Conservation (phyloP, 2,329 filamentous ascomycete genomes). For the Colletotrichum noveboracense region DNA sequence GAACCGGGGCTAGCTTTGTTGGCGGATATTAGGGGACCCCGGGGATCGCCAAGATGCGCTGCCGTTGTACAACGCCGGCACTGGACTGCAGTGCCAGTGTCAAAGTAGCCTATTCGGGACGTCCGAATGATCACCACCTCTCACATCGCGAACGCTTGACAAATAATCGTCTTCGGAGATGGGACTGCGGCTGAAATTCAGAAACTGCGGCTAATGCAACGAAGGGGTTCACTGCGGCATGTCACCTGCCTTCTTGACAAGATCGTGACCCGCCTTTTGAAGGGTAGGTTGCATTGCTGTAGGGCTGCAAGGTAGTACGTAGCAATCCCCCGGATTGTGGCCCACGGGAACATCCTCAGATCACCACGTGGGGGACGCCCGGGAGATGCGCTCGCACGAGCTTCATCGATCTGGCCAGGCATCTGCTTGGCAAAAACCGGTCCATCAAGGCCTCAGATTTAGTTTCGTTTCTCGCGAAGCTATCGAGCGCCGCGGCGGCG, state of each 20-base stretch:
- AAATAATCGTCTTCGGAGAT: background rate
- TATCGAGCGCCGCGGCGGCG: background rate
- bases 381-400: background rate
- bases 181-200: background rate
- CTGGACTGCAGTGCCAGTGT: background rate
- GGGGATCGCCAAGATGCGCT: background rate
- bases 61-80: background rate
- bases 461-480: background rate
- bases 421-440: background rate
- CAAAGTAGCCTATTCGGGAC: background rate
- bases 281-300: background rate
- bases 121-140: background rate
- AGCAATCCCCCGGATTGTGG: background rate
- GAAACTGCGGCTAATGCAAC: background rate
- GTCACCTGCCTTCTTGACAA: background rate
- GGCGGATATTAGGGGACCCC: background rate
- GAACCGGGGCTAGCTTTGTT: background rate
- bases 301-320: background rate
- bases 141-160: background rate
- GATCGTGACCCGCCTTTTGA: background rate
- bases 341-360: background rate
- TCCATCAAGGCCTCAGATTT: background rate
- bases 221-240: background rate
- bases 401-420: background rate
- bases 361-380: background rate